Conservation (phyloP, 1,284 basidiomycete genomes). For the Cryptococcus sp. region DNA sequence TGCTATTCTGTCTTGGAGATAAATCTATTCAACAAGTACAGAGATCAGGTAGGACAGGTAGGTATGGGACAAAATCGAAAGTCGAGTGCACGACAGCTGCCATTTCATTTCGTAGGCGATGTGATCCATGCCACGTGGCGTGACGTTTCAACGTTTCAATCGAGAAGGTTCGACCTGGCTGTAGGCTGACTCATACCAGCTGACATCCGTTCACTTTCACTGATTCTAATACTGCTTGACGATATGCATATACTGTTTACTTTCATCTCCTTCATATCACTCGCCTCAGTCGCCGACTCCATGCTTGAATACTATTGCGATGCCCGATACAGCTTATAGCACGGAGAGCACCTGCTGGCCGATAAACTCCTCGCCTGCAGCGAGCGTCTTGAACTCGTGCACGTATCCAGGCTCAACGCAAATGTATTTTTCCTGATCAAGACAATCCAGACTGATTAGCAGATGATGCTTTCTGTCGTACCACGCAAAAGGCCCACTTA, state of each 20-base stretch:
- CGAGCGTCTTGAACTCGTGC: conserved; percentile 55
- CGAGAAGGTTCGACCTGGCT: background rate
- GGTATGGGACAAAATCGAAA: no score
- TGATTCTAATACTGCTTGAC: background rate
- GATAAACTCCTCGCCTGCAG: conserved; percentile 68
- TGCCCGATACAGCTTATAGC: conserved; percentile 23
- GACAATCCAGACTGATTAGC: background rate
- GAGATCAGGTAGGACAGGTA: no score
- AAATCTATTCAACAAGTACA: background rate
- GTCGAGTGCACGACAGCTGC: no score
- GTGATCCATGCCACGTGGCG: background rate
- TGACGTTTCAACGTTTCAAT: background rate
- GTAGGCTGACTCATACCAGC: background rate
- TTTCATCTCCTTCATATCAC: background rate
- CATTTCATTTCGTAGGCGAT: no score
- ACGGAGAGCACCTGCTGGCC: conserved; percentile 67
- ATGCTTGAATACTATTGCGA: background rate
- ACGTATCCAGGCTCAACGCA: conserved; percentile 87
- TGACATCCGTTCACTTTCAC: background rate
- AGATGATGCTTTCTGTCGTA: no score
- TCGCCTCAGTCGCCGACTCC: no score
- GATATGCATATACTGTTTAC: conserved; percentile 3
- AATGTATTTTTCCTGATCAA: conserved; percentile 68
- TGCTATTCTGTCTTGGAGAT: background rate
- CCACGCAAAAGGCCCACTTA: conserved; percentile 35